phyloP scores from a whole-genome alignment of 2,329 filamentous ascomycete species.

The Claviceps maximensis region DNA sequence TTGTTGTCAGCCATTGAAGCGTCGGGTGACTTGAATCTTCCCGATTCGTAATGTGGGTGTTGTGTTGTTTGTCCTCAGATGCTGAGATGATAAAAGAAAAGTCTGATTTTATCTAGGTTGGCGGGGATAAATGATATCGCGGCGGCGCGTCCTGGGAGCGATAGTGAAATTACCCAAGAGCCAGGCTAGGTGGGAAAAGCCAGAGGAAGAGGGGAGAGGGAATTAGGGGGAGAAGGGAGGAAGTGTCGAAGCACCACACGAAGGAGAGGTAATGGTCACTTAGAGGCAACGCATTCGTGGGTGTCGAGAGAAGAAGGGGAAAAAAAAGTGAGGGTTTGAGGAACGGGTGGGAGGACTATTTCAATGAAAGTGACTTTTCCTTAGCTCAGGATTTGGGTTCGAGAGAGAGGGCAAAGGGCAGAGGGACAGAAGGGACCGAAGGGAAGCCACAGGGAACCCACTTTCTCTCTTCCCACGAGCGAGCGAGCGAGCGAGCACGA shows the following conservation, averaged over 20 bases:
- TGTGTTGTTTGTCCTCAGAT: not conserved
- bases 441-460: slow-evolving; percentile 7
- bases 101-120: slow-evolving; percentile 1
- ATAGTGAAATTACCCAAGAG: slow-evolving; percentile 4
- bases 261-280: slow-evolving; percentile 28
- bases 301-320: slow-evolving; percentile 25
- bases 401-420: not conserved
- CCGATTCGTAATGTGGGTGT: not conserved
- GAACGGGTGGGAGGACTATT: slow-evolving; percentile 26
- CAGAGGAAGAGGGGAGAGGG: slow-evolving; percentile 6
- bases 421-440: not conserved
- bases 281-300: slow-evolving; percentile 36
- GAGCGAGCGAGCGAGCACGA: too few relatives aligned
- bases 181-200: not conserved
- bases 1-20: slow-evolving; percentile 41
- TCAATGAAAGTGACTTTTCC: slow-evolving; percentile 18
- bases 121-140: not conserved
- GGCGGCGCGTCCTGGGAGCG: slow-evolving; percentile 1
- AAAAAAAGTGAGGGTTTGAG: slow-evolving; percentile 10
- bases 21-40: slow-evolving; percentile 1
- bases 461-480: slow-evolving; percentile 1
- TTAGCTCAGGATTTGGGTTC: slow-evolving; percentile 1
- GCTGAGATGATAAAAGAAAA: slow-evolving; percentile 1
- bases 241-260: slow-evolving; percentile 34
- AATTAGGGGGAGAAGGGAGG: slow-evolving; percentile 6